Conservation (phyloP, 345 rosid species). For the Pugionium dolabratum region DNA sequence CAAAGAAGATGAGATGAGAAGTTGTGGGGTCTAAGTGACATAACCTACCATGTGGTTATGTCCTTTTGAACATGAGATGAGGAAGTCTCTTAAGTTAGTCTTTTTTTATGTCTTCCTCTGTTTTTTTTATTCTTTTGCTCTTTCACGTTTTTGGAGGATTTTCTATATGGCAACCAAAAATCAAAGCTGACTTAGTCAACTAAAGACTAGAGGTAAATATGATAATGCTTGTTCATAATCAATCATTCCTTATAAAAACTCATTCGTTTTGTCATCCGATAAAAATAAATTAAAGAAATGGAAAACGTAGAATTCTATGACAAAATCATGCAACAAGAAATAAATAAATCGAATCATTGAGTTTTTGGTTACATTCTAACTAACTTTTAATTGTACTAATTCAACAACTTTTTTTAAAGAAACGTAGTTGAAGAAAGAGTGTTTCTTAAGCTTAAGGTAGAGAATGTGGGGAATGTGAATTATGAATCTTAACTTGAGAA, state of each 20-base stretch:
- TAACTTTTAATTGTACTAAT: not conserved
- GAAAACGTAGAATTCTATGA: too few species aligned
- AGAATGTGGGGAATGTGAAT: slow-evolving; percentile 26
- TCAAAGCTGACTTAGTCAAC: too few species aligned
- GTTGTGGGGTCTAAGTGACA: slow-evolving; percentile 44
- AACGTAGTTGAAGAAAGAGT: slow-evolving; percentile 9
- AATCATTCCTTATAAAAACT: not conserved
- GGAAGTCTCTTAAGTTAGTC: slow-evolving; percentile 36
- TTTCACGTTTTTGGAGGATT: slow-evolving; percentile 41
- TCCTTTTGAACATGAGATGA: slow-evolving; percentile 39
- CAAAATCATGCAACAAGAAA: too few species aligned
- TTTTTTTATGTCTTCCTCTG: slow-evolving; percentile 28
- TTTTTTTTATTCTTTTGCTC: slow-evolving; percentile 27
- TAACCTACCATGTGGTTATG: slow-evolving; percentile 46
- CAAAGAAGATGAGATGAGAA: slow-evolving; percentile 42
- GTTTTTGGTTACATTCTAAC: not conserved
- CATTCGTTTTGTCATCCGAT: too few species aligned
- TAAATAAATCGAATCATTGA: too few species aligned
- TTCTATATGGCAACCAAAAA: not conserved
- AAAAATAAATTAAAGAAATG: too few species aligned
- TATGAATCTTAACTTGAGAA: slow-evolving; percentile 38
- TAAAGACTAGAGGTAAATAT: too few species aligned
- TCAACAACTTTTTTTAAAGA: not conserved
- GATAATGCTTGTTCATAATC: too few species aligned
- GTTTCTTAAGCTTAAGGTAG: slow-evolving; percentile 29